These are phyloP conservation scores for Cryptosporidium muris DNA, from an alignment of 169 alveolate genomes.

Conservation along the genomic window DNA sequence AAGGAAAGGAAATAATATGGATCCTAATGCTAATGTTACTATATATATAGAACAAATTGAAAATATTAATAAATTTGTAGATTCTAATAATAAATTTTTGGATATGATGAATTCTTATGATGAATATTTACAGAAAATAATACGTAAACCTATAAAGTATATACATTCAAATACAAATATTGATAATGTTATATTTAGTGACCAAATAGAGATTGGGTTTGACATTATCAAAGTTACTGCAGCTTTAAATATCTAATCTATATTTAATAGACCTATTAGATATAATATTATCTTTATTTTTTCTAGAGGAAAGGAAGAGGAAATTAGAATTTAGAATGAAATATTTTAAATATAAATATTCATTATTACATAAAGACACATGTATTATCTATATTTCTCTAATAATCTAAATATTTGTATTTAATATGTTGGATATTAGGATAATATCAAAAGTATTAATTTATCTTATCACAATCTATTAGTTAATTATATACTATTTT, in stretches of 20 bases:
- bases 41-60: conserved; percentile 12
- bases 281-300: too few species aligned
- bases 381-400: too few species aligned
- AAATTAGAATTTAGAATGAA: too few species aligned
- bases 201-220: conserved; percentile 22
- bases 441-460: too few species aligned
- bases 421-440: too few species aligned
- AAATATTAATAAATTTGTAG: not conserved
- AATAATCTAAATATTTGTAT: too few species aligned
- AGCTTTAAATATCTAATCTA: not conserved
- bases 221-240: conserved; percentile 37
- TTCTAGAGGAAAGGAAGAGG: too few species aligned
- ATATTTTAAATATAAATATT: too few species aligned
- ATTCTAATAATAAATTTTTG: not conserved
- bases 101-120: conserved; percentile 14
- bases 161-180: not conserved
- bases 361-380: too few species aligned
- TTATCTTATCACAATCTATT: too few species aligned
- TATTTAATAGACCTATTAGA: too few species aligned
- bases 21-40: conserved; percentile 55
- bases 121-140: conserved; percentile 47
- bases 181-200: conserved; percentile 1
- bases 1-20: conserved; percentile 76
- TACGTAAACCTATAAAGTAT: conserved; percentile 16
- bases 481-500: too few species aligned